A percentile compares a stretch with the other conserved stretches of the same genome.
Conservation (phyloP, 345 rosid species). For the Eucalyptus cladocalyx region DNA sequence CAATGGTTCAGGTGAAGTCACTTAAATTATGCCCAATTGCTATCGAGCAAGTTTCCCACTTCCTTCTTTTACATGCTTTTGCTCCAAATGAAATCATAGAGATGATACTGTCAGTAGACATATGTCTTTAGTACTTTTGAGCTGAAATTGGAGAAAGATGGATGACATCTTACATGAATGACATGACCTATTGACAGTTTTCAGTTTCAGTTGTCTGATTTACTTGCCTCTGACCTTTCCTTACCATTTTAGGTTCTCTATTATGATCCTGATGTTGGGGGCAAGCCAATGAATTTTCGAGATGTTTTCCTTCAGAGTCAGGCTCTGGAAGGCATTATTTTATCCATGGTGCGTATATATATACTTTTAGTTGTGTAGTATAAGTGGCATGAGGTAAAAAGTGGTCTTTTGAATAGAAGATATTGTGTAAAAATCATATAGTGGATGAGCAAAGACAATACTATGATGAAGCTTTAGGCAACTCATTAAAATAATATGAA, state of each 20-base stretch:
- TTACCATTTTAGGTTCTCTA: conserved; percentile 49
- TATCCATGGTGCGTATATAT: conserved; percentile 55
- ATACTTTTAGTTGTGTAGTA: not conserved
- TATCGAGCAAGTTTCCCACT: not conserved
- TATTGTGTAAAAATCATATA: not conserved
- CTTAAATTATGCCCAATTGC: not conserved
- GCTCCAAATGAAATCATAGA: not conserved
- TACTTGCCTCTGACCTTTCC: not conserved
- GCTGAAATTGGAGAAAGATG: not conserved
- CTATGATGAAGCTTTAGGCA: not conserved
- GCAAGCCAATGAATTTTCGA: conserved; percentile 73
- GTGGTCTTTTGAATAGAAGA: not conserved
- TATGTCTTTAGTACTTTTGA: not conserved
- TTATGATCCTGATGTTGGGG: conserved; percentile 74
- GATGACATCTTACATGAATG: not conserved
- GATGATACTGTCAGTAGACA: not conserved
- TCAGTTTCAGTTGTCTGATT: not conserved
- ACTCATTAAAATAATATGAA: not conserved
- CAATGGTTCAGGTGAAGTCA: not conserved
- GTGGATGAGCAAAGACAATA: not conserved
- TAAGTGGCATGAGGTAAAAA: not conserved
- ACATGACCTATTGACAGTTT: not conserved
- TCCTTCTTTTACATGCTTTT: not conserved
- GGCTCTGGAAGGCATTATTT: conserved; percentile 80
- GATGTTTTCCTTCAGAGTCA: conserved; percentile 95